Percentiles rank a stretch among this genome's conserved stretches.
Evolutionary conservation across 2,329 filamentous ascomycete genomes (phyloP).

Genomic region (Diaporthe aspalathi): DNA sequence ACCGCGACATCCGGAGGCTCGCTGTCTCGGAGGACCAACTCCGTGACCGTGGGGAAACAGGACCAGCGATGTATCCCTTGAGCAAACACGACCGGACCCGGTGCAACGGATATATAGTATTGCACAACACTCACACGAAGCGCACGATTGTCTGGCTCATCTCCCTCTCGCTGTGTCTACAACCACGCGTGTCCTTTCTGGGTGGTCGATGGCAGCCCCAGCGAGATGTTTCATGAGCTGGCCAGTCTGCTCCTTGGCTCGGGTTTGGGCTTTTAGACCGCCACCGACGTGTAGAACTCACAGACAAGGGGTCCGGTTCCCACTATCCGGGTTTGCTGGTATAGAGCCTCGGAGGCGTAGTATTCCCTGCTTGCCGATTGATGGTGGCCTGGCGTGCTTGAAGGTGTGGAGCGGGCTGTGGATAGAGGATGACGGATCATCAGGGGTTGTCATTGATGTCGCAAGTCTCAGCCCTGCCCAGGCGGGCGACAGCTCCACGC

Average conservation of each 20-base stretch:
- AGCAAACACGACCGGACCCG: neutral
- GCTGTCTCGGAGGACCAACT: neutral
- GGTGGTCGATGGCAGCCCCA: neutral
- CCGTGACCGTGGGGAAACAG: neutral
- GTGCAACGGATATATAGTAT: neutral
- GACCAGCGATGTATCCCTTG: too few relatives aligned
- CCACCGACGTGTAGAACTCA: neutral
- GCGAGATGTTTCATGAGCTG: conserved; percentile 20
- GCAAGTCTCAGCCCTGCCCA: conserved; percentile 29
- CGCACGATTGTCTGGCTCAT: too few relatives aligned
- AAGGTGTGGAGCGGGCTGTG: conserved; percentile 15
- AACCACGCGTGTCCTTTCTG: neutral
- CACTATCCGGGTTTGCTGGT: neutral
- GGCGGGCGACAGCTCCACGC: neutral
- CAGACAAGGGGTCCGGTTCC: neutral
- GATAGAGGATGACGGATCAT: conserved; percentile 20
- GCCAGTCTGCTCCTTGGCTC: neutral
- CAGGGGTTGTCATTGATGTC: conserved; percentile 20
- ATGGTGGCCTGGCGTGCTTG: neutral
- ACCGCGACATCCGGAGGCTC: neutral
- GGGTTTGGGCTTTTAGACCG: neutral
- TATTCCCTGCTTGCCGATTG: neutral
- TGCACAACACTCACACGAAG: neutral
- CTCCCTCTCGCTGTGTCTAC: neutral
- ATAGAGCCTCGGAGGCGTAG: neutral